Conservation (phyloP, 345 rosid species). For the Gossypium bickii region DNA sequence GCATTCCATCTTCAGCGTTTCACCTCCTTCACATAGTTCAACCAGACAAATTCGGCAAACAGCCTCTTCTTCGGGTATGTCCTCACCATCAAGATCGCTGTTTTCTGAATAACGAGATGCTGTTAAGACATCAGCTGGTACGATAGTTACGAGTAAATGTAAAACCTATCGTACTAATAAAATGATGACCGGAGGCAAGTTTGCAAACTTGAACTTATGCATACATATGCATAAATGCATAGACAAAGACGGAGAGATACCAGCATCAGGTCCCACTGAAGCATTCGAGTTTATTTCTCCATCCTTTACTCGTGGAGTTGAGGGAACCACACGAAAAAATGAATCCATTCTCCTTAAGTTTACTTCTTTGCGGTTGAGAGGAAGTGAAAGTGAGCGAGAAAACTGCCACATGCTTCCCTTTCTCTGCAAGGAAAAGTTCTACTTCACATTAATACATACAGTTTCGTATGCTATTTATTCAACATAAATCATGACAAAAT, state of each 20-base stretch:
- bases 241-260: conserved; percentile 24
- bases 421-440: conserved; percentile 36
- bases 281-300: conserved; percentile 36
- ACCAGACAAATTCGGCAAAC: conserved; percentile 88
- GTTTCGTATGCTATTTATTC: background rate
- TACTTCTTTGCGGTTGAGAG: conserved; percentile 58
- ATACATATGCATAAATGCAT: background rate
- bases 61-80: conserved; percentile 92
- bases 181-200: background rate
- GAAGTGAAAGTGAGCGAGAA: conserved; percentile 81
- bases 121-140: conserved; percentile 11
- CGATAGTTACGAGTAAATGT: background rate
- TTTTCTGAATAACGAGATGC: conserved; percentile 39
- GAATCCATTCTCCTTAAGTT: conserved; percentile 74
- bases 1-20: conserved; percentile 95
- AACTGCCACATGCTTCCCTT: conserved; percentile 46
- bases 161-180: background rate
- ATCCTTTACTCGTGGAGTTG: conserved; percentile 75
- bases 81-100: conserved; percentile 62
- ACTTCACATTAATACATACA: background rate
- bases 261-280: conserved; percentile 40
- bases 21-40: conserved; percentile 92
- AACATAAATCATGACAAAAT: background rate
- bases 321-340: conserved; percentile 79
- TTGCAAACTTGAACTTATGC: background rate